Conservation (phyloP, 306 rosid species). For the Trichosanthes cucumerina region DNA sequence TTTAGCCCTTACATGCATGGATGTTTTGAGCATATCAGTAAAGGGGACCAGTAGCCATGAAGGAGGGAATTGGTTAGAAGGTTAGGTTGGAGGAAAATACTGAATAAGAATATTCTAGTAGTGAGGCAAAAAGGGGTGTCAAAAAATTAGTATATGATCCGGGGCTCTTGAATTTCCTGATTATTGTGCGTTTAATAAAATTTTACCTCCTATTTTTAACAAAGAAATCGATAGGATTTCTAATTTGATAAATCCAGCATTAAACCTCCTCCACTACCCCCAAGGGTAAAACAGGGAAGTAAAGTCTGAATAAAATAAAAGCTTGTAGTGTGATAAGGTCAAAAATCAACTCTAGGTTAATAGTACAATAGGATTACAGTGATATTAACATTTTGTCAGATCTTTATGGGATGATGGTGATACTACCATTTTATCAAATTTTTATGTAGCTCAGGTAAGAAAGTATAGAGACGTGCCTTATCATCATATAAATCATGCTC, state of each 20-base stretch:
- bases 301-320: background rate
- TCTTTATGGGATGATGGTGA: background rate
- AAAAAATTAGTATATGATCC: background rate
- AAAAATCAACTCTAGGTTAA: background rate
- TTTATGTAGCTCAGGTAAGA: conserved; percentile 12
- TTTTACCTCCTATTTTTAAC: background rate
- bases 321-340: background rate
- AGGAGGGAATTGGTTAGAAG: background rate
- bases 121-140: background rate
- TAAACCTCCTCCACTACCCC: background rate
- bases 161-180: background rate
- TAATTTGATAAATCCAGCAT: background rate
- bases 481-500: conserved; percentile 22
- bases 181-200: background rate
- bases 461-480: conserved; percentile 36
- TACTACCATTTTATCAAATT: background rate
- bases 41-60: background rate
- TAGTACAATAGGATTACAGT: background rate
- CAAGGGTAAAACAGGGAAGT: background rate
- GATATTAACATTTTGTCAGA: background rate
- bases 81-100: background rate
- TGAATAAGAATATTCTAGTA: background rate
- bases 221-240: background rate
- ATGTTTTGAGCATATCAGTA: background rate
- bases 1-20: background rate